phyloP scores from a whole-genome alignment of 148 eudicot genomes.

The Rhododendron mucronatum region DNA sequence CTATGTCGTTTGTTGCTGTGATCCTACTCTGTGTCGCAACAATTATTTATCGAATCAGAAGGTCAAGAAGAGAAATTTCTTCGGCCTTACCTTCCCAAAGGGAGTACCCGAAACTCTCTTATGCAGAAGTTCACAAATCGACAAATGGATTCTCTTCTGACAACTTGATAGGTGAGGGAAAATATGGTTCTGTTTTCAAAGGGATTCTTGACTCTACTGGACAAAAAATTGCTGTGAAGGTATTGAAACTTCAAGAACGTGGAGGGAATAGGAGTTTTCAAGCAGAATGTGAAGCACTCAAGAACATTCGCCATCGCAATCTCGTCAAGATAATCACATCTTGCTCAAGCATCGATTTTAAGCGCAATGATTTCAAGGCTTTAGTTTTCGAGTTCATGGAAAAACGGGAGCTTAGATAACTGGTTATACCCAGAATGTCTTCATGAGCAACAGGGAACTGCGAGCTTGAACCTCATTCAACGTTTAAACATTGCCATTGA shows the following conservation, averaged over 20 bases:
- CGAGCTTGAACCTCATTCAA: no score
- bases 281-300: conserved; percentile 18
- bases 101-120: no score
- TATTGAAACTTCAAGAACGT: conserved; percentile 18
- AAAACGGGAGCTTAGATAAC: no score
- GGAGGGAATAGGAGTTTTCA: conserved; percentile 21
- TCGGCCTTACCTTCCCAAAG: no score
- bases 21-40: not conserved
- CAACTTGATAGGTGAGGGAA: conserved; percentile 22
- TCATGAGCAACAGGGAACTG: no score
- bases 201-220: conserved; percentile 2
- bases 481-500: no score
- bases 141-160: conserved; percentile 15
- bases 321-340: conserved; percentile 24
- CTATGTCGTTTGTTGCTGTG: not conserved
- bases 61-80: no score
- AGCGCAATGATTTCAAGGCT: conserved; percentile 20
- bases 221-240: conserved; percentile 25
- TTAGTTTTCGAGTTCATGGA: conserved; percentile 22
- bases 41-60: not conserved
- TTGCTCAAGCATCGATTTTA: conserved; percentile 16
- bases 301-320: conserved; percentile 13
- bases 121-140: no score
- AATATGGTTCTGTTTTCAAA: conserved; percentile 24
- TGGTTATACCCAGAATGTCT: no score